Evolutionary conservation across 495 filamentous ascomycete genomes (phyloP).

Genomic region (Penicillium lividum): DNA sequence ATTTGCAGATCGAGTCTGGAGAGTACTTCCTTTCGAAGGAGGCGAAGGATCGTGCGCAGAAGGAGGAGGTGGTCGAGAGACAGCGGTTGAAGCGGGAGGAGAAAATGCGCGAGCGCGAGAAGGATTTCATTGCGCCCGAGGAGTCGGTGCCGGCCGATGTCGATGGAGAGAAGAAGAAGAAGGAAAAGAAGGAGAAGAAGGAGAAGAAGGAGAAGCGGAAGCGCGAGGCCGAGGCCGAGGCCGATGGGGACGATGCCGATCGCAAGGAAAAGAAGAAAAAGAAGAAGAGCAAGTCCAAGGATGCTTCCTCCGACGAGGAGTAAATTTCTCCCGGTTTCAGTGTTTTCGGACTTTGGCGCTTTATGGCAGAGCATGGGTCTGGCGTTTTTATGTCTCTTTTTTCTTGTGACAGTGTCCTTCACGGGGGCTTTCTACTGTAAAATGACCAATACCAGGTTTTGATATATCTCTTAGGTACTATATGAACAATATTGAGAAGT

Average conservation of each 20-base stretch:
- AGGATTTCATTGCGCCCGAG: conserved; percentile 82
- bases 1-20: conserved; percentile 95
- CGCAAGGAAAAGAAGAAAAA: conserved; percentile 49
- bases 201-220: conserved; percentile 46
- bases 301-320: conserved; percentile 35
- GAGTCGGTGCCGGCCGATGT: conserved; percentile 58
- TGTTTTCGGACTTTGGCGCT: conserved; percentile 33
- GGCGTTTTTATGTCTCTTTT: conserved; percentile 28
- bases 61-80: conserved; percentile 76
- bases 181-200: conserved; percentile 52
- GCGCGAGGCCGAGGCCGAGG: conserved; percentile 44
- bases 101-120: conserved; percentile 80
- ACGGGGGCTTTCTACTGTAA: conserved; percentile 20
- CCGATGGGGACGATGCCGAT: conserved; percentile 36
- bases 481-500: conserved; percentile 3
- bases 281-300: conserved; percentile 50
- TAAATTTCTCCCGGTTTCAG: conserved; percentile 22
- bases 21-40: conserved; percentile 95
- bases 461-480: neutral
- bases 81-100: conserved; percentile 83
- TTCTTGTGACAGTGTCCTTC: neutral
- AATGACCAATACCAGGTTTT: conserved; percentile 22
- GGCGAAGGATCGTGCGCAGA: conserved; percentile 79
- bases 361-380: conserved; percentile 36
- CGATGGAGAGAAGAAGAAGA: conserved; percentile 54